Evolutionary conservation across 208 protist genomes (phyloP), one percentile per base, ranked within the genome.

Genomic region (Lotmaria passim): DNA sequence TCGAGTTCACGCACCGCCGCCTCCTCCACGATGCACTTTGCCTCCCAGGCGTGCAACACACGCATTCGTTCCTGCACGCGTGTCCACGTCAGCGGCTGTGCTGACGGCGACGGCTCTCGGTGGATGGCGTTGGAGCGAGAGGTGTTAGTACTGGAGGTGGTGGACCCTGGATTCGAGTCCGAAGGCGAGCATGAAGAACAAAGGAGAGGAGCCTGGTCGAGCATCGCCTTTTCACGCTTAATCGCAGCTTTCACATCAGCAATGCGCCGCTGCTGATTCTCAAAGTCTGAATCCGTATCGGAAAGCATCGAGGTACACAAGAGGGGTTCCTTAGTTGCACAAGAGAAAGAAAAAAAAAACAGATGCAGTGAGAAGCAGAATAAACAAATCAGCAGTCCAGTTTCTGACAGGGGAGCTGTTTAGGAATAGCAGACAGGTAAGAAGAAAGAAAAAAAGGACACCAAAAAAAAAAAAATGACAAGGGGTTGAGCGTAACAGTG

Each of bases 11-110:
- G 66, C 3, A 58, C 66, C 26, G 41, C 34, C 2, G 10, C 46
- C 26, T 56, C 66, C 56, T 72, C 55, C 46, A 64, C 66, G 7
- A 0, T 7, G 26, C 36, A 64, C 66, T 43, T 72, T 7, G 66
- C 36, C 2, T 63, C 66, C 46, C 21, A 47, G 0, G 66, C 56
- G 55, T 63, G 43, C 14, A 72, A 23, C 8, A 58, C 19, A 43
- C 53, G 66, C 31, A 41, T 31, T 17, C 56, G 36, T 24, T 50
- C 26, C 36, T 64, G 56, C 26, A 59, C 15, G 0, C 46, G 44
- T 10, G 23, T 57, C 56, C 56, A 50, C 44, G 39, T 38, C 12
- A 24, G 15, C 4, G 53, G 4, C 4, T 17, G 10, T 31, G 56
- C 38, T 12, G 53, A n/a, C 12, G 8, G 0, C 10, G 8, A 39